phyloP scores from a whole-genome alignment of 2,329 filamentous ascomycete species.

The Microcyclosporella mali region DNA sequence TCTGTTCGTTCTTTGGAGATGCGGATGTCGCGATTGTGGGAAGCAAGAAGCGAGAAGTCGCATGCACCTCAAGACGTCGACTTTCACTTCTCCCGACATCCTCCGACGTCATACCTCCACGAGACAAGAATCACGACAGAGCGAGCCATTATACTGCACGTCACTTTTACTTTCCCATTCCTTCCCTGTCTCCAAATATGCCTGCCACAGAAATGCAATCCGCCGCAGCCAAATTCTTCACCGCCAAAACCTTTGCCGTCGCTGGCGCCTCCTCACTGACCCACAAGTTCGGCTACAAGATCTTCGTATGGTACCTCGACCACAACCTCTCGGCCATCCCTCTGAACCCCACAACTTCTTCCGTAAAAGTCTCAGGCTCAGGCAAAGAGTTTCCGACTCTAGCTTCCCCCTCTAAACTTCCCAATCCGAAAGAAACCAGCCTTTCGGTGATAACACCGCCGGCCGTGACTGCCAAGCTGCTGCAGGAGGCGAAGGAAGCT shows the following conservation, averaged over 20 bases:
- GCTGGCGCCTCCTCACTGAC: constrained; percentile 83
- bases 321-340: constrained; percentile 73
- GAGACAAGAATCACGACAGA: too few species aligned
- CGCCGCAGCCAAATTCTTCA: constrained; percentile 73
- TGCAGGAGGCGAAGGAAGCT: constrained; percentile 69
- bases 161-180: background rate
- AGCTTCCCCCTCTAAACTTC: constrained; percentile 58
- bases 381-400: constrained; percentile 57
- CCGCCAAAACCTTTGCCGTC: constrained; percentile 74
- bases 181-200: background rate
- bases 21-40: background rate
- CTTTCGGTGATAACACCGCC: constrained; percentile 87
- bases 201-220: constrained; percentile 51
- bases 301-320: constrained; percentile 81
- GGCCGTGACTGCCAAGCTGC: constrained; percentile 62
- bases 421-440: constrained; percentile 62
- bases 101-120: too few species aligned
- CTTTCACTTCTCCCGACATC: too few species aligned
- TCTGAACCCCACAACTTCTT: constrained; percentile 66
- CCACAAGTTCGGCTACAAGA: constrained; percentile 81
- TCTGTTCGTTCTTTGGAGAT: background rate
- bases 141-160: background rate
- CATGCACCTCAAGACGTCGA: too few species aligned
- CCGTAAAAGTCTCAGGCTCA: constrained; percentile 52
- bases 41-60: too few species aligned